Evolutionary conservation across 768 basidiomycete species (phyloP), one percentile per base, ranked within the genome.

Genomic region (Dentipellis sp.): DNA sequence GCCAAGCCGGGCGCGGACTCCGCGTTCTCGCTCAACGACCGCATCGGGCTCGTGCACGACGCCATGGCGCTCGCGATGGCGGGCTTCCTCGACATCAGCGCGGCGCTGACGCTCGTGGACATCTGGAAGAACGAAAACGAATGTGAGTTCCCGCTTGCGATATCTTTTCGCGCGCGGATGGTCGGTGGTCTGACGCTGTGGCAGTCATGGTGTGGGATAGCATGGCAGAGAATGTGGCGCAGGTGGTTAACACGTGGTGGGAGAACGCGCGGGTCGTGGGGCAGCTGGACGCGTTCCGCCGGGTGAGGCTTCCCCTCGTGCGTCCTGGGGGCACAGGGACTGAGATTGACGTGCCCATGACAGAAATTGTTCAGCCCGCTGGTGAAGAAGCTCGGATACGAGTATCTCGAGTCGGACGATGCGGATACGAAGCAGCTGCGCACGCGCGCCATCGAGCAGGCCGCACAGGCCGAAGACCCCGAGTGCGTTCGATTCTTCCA

Each of bases 31-130:
- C 72, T 92, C 58, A 84, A 90, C 56, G 95, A 99, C 66, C 81
- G 91, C 21, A 85, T 97, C 63, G 94, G 94, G 16, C 75, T 99
- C 23, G 82, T 95, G 19, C 80, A 86, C 50, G 97, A 98, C 64
- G 77, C 86, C 0, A 76, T 88, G 64, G 86, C 86, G 1, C 78
- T 97, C 34, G 80, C 91, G 50, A 82, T 84, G 65, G 88, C 92
- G 17, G 94, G 94, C 3, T 80, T 89, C 63, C 74, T 83, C 50
- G 77, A 83, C 57, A 77, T 91, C 36, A 91, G 90, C 63, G 84
- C 83, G 58, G 81, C 86, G 1, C 75, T 99, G 62, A 81, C 79
- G 21, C 75, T 97, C 47, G 74, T 93, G 47, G 74, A 86, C 52
- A 76, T 78, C 47, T 73, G 94, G 62, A 78, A 77, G 60, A 71